Evolutionary conservation across 176 grass and related monocot species (phyloP).

Genomic region (Dactylis glomerata): DNA sequence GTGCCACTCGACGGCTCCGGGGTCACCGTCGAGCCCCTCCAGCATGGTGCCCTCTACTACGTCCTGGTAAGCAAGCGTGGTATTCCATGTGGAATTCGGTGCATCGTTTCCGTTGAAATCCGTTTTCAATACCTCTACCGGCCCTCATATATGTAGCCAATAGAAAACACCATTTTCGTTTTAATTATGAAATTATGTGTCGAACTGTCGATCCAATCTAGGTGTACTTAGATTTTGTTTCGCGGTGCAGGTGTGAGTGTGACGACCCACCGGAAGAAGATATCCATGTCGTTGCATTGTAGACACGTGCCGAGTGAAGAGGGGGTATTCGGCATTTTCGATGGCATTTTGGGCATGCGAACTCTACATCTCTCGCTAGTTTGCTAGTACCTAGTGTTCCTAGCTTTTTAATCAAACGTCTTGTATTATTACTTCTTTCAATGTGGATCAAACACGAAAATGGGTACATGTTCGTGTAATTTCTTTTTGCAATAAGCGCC

Average conservation of each 20-base stretch:
- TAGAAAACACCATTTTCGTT: background rate
- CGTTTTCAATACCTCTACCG: no score
- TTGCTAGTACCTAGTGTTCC: background rate
- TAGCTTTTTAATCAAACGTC: background rate
- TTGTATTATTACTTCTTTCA: background rate
- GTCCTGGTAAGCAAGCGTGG: slow-evolving; percentile 13
- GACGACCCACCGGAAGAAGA: background rate
- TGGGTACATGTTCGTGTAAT: background rate
- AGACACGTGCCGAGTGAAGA: background rate
- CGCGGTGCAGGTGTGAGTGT: background rate
- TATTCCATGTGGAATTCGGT: no score
- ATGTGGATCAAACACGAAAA: background rate
- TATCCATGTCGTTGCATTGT: background rate
- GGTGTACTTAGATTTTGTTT: background rate
- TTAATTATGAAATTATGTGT: background rate
- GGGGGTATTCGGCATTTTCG: background rate
- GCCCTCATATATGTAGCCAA: no score
- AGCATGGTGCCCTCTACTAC: slow-evolving; percentile 52
- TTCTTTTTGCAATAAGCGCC: background rate
- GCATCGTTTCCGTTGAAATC: no score
- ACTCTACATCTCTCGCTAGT: background rate
- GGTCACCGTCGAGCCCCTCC: slow-evolving; percentile 59
- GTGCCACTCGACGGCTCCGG: slow-evolving; percentile 49
- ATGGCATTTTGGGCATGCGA: background rate
- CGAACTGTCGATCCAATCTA: background rate